Conservation (phyloP, 2,329 filamentous ascomycete species). For the Ustilaginoidea virens region DNA sequence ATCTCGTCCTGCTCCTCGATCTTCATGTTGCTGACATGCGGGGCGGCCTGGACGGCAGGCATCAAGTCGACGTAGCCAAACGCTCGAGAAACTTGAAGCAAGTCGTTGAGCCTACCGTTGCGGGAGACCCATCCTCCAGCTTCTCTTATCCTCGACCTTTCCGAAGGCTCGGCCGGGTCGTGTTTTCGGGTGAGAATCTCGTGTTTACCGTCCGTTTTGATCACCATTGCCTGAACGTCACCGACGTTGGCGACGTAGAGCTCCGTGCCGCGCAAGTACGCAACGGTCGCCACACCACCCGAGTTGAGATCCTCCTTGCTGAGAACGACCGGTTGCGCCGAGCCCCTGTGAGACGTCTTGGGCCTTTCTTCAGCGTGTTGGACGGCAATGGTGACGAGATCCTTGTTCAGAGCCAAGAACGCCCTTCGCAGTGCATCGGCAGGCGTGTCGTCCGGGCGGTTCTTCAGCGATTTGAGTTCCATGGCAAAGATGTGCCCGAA, state of each 20-base stretch:
- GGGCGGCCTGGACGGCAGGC: conserved; percentile 83
- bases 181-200: conserved; percentile 80
- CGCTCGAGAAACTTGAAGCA: conserved; percentile 78
- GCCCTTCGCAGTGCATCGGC: conserved; percentile 72
- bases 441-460: conserved; percentile 54
- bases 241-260: conserved; percentile 92
- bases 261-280: conserved; percentile 80
- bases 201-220: conserved; percentile 74
- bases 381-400: conserved; percentile 71
- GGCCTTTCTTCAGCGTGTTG: conserved; percentile 65
- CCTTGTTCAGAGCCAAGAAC: conserved; percentile 85
- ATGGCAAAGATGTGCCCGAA: conserved; percentile 73
- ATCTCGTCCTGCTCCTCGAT: conserved; percentile 86
- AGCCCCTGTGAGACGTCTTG: conserved; percentile 51
- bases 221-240: conserved; percentile 88
- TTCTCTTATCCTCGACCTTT: conserved; percentile 80
- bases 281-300: conserved; percentile 80
- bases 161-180: conserved; percentile 72
- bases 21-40: conserved; percentile 62
- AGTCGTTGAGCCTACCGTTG: conserved; percentile 84
- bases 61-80: conserved; percentile 92
- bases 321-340: conserved; percentile 58
- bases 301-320: conserved; percentile 81
- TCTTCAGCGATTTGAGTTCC: conserved; percentile 62
- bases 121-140: conserved; percentile 92